Evolutionary conservation across 805 yeast genomes (phyloP), one percentile per base, ranked within the genome.

Genomic region (Ascoidea tarda): DNA sequence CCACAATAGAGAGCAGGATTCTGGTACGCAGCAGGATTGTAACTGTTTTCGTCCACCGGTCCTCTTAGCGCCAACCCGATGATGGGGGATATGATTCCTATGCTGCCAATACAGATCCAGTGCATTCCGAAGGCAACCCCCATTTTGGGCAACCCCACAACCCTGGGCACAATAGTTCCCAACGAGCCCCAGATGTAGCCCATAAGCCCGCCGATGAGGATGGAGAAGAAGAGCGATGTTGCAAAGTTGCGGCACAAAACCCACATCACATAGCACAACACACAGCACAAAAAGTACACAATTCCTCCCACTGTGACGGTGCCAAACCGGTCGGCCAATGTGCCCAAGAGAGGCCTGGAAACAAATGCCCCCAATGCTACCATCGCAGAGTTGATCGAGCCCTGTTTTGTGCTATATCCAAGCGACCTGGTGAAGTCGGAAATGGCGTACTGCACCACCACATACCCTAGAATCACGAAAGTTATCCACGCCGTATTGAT

Each of bases 1-100:
- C 87, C 88, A 28, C 81, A 76, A 61, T 81, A 82, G 0, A 81
- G 69, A 0, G 82, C 70, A 6, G 84, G 80, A 82, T 58, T 75
- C 78, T 6, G 32, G 16, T 14, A 16, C 66, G 44, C 44, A 38
- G 8, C 14, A 38, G 8, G 14, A 38, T 38, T 38, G 8, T 10
- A 10, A 4, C 14, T 10, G 14, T 38, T 38, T 2, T 38, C 14
- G 8, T 8, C 8, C 8, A 38, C 14, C 14, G 8, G 8, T 14
- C 59, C 50, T 53, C 77, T 78, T 49, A 81, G 66, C 6, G 73
- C 64, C 16, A 79, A 69, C 5, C 87, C 87, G 54, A 82, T 73
- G 31, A 81, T 72, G 1, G 87, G 86, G 1, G 86, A 73, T 1
- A 71, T 74, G 12, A 77, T 63, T 1, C 79, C 78, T 38, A 76